Conservation (phyloP, 1,139 yeast genomes). For the Blastobotrys persicus region DNA sequence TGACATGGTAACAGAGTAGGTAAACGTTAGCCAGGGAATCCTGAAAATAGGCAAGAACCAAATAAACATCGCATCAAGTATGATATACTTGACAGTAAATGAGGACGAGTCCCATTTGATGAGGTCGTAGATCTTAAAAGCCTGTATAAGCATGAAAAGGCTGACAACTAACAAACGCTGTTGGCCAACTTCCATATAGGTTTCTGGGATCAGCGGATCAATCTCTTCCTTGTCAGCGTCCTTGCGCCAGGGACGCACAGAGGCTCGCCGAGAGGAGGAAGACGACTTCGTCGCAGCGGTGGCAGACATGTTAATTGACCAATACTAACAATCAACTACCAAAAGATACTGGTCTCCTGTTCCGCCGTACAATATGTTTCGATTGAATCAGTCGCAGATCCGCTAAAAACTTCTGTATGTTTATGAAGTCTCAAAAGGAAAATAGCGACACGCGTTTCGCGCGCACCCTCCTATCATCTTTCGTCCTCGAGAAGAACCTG, state of each 20-base stretch:
- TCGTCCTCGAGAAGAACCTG: no score
- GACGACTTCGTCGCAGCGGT: background rate
- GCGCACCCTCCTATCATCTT: background rate
- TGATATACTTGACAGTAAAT: slow-evolving; percentile 65
- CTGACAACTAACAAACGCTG: slow-evolving; percentile 69
- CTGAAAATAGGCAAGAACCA: slow-evolving; percentile 70
- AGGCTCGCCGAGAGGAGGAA: slow-evolving; percentile 6
- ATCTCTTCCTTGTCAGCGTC: slow-evolving; percentile 5
- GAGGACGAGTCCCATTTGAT: slow-evolving; percentile 39
- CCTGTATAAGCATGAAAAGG: slow-evolving; percentile 69
- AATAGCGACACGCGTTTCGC: background rate
- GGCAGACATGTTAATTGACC: background rate
- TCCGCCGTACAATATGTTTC: background rate
- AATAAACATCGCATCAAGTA: slow-evolving; percentile 68
- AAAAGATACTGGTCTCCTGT: background rate
- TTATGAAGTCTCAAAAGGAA: background rate
- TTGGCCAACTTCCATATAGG: slow-evolving; percentile 65
- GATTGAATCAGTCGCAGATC: background rate
- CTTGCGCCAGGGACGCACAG: slow-evolving; percentile 6
- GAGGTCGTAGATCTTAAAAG: slow-evolving; percentile 77
- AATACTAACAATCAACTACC: background rate
- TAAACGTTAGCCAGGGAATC: slow-evolving; percentile 68
- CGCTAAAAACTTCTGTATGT: background rate
- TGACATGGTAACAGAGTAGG: slow-evolving; percentile 37
- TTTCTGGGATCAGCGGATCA: slow-evolving; percentile 38